These are phyloP conservation scores for Nicotiana tabacum DNA, from an alignment of 257 asterid genomes.

Conservation along the genomic window DNA sequence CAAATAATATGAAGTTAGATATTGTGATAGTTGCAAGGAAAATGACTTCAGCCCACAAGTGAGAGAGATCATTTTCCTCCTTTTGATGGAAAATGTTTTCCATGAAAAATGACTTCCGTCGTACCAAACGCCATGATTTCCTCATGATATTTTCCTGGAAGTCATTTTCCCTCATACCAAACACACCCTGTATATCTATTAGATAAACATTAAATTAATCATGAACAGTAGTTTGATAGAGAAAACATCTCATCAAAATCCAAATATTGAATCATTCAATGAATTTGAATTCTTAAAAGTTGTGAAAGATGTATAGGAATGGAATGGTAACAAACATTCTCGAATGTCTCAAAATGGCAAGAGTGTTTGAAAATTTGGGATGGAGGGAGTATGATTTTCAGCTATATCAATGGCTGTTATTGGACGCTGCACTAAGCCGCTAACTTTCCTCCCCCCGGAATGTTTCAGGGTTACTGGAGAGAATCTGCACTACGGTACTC, in stretches of 20 bases:
- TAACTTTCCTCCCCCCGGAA: not conserved
- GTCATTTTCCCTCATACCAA: too few species aligned
- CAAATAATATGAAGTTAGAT: too few species aligned
- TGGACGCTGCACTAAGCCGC: not conserved
- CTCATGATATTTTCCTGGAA: too few species aligned
- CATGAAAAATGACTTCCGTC: too few species aligned
- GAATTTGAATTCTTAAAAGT: not conserved
- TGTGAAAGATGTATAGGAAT: not conserved
- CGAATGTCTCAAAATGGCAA: not conserved
- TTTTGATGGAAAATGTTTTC: too few species aligned
- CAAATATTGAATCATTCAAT: not conserved
- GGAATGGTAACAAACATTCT: not conserved
- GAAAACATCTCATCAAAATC: not conserved
- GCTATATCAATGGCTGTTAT: not conserved
- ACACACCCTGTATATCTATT: not conserved
- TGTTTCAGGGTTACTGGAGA: slow-evolving; percentile 79
- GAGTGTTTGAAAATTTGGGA: not conserved
- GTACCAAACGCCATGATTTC: too few species aligned
- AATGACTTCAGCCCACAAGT: too few species aligned
- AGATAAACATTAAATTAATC: not conserved
- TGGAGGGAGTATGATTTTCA: not conserved
- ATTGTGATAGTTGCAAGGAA: too few species aligned
- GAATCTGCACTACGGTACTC: slow-evolving; percentile 69
- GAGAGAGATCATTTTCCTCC: too few species aligned
- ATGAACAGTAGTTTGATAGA: not conserved